Base-by-base conservation (phyloP, 1,284 basidiomycete species). In the Sporisorium iseilematis-ciliati region DNA sequence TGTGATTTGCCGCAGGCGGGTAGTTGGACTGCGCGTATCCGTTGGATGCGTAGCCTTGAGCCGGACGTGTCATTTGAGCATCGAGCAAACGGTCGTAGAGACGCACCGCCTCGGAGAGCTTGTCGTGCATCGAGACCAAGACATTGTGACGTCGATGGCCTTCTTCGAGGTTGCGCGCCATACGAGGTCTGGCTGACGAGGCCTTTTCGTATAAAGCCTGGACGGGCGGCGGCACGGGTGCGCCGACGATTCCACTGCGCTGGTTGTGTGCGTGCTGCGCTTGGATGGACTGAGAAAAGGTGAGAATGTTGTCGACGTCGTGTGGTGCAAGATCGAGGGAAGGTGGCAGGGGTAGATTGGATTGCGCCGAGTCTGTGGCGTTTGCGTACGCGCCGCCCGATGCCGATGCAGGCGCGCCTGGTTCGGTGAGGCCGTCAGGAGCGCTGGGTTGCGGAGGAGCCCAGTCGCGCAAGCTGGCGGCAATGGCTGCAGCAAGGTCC, bases 401-500 rank as follows among this genome's bases (percentile, higher is more conserved):
- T 4, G 41, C 29, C 7, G 64, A 40, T 31, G 58, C 65, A 26
- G 64, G n/a, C 11, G 46, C 48, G 25, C 58, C 29, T 6, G 55
- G 20, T 4, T 73, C 67, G 50, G 41, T 60, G 51, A 77, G 57
- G 8, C 75, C 69, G 31, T 72, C 66, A 2, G 81, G 81, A 7
- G 81, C 81, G 46, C 77, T 80, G 1, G 81, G 81, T 43, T 65
- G 66, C 25, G 78, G 80, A 11, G 79, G 72, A 1, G 70, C 78
- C 67, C 77, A 78, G 81, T 99, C 97, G 12, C 91, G 89, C 75
- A 99, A 86, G 82, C 93, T 95, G 0, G 97, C 97, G 82, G 97
- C 95, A 65, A 99, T 99, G 0, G 97, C 97, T 14, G 96, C 93
- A 58, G 89, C 91, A 23, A 99, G 88, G 76, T 99, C 94, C 11